phyloP scores from a whole-genome alignment of 1,284 basidiomycete genomes.

The Leccinum holopus region DNA sequence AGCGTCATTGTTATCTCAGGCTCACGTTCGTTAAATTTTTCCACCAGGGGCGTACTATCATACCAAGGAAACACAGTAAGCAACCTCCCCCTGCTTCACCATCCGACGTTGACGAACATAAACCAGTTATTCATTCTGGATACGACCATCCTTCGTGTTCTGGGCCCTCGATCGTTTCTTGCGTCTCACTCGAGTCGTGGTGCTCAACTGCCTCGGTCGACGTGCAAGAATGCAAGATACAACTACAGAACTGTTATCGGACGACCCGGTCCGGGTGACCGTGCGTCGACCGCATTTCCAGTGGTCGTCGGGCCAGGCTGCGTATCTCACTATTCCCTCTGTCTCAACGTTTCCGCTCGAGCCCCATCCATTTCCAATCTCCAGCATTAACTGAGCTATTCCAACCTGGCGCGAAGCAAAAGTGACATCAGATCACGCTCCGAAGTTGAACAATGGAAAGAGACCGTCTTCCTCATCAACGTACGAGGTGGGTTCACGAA shows the following conservation, averaged over 20 bases:
- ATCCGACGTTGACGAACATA: background rate
- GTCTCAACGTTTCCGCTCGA: slow-evolving; percentile 46
- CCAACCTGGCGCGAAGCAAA: background rate
- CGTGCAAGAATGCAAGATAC: slow-evolving; percentile 25
- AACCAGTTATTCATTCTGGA: slow-evolving; percentile 33
- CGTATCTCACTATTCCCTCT: slow-evolving; percentile 45
- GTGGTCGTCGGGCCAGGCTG: slow-evolving; percentile 51
- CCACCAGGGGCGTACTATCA: slow-evolving; percentile 42
- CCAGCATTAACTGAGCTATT: slow-evolving; percentile 39
- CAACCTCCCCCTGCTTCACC: slow-evolving; percentile 13
- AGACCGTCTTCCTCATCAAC: slow-evolving; percentile 52
- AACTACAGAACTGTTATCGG: slow-evolving; percentile 24
- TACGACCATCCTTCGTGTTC: slow-evolving; percentile 60
- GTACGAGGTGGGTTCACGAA: slow-evolving; percentile 45
- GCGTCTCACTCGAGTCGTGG: slow-evolving; percentile 48
- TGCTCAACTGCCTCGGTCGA: slow-evolving; percentile 43
- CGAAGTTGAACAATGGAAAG: slow-evolving; percentile 33
- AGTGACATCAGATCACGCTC: background rate
- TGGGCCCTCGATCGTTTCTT: slow-evolving; percentile 66
- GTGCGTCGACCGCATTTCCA: slow-evolving; percentile 27
- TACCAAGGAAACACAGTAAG: slow-evolving; percentile 25
- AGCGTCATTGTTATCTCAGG: background rate
- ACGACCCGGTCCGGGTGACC: slow-evolving; percentile 27
- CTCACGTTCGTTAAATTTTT: slow-evolving; percentile 35
- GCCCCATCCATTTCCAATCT: slow-evolving; percentile 57